A percentile compares a stretch with the other conserved stretches of the same genome.
Conservation (phyloP, 1,284 basidiomycete species). For the Fomitopsis palustris region DNA sequence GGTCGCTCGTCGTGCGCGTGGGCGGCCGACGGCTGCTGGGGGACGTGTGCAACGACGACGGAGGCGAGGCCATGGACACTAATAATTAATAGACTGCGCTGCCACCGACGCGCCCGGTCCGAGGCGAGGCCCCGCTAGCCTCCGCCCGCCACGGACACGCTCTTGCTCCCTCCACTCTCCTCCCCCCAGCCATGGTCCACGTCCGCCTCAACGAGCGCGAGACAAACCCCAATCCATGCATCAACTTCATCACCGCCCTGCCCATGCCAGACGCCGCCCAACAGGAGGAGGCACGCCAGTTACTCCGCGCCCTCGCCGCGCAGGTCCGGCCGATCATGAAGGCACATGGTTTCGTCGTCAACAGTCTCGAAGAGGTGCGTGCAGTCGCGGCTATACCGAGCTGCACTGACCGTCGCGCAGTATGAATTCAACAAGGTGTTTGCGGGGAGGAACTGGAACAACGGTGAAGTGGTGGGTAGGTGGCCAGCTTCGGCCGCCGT, state of each 20-base stretch:
- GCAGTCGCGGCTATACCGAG: constrained; percentile 32
- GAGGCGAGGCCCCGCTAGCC: neutral
- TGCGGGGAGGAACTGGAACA: constrained; percentile 78
- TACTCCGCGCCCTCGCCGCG: constrained; percentile 72
- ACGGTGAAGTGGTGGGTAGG: constrained; percentile 72
- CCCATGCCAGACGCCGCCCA: constrained; percentile 35
- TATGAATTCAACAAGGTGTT: constrained; percentile 76
- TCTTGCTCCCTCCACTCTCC: neutral
- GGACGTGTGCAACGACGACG: neutral
- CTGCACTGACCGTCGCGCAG: constrained; percentile 31
- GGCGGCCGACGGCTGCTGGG: neutral
- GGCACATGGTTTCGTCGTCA: constrained; percentile 66
- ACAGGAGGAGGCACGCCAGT: constrained; percentile 59
- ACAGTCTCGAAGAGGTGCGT: constrained; percentile 66
- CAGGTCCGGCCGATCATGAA: constrained; percentile 83
- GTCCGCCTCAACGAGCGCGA: constrained; percentile 66
- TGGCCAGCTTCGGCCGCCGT: neutral
- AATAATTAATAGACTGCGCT: too few relatives aligned
- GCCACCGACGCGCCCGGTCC: neutral
- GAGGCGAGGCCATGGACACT: neutral
- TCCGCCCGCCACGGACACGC: neutral
- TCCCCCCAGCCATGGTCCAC: constrained; percentile 55
- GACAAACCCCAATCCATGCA: constrained; percentile 66
- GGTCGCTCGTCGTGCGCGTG: neutral
- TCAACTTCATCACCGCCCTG: constrained; percentile 74